A percentile compares a stretch with the other conserved stretches of the same genome.
Conservation (phyloP, 2,329 filamentous ascomycete genomes). For the Teratosphaeria epicoccoides region DNA sequence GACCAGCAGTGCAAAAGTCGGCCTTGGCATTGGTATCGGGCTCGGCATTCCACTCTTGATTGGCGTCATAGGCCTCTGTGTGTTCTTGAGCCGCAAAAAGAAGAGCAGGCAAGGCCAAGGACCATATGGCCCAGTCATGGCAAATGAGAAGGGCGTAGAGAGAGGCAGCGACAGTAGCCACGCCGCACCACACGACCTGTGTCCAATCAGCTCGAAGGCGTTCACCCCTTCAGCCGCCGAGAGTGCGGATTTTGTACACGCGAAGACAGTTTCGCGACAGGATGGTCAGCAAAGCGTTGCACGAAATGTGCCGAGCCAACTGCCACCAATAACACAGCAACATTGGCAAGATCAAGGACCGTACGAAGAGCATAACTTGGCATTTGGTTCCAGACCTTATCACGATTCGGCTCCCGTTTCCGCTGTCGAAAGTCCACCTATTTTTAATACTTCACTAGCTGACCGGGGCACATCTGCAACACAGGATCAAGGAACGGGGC, state of each 20-base stretch:
- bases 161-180: conserved; percentile 3
- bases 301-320: background rate
- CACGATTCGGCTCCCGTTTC: background rate
- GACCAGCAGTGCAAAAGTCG: conserved; percentile 2
- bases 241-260: background rate
- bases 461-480: background rate
- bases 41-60: conserved; percentile 5
- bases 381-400: background rate
- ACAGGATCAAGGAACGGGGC: background rate
- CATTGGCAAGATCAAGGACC: background rate
- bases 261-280: too few species aligned
- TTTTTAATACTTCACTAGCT: background rate
- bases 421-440: background rate
- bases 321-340: background rate
- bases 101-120: conserved; percentile 1
- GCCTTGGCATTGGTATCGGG: conserved; percentile 7
- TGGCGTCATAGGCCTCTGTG: background rate
- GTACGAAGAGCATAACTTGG: background rate
- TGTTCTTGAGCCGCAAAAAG: conserved; percentile 2
- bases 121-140: conserved; percentile 6
- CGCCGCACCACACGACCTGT: conserved; percentile 4
- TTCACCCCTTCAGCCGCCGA: conserved; percentile 2
- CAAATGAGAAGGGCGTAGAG: conserved; percentile 5
- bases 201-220: background rate
- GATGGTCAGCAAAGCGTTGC: too few species aligned